Percentiles rank a stretch among this genome's conserved stretches.
These are phyloP conservation scores for Naganishia antarctica DNA, from an alignment of 768 basidiomycete species.

Conservation along the genomic window DNA sequence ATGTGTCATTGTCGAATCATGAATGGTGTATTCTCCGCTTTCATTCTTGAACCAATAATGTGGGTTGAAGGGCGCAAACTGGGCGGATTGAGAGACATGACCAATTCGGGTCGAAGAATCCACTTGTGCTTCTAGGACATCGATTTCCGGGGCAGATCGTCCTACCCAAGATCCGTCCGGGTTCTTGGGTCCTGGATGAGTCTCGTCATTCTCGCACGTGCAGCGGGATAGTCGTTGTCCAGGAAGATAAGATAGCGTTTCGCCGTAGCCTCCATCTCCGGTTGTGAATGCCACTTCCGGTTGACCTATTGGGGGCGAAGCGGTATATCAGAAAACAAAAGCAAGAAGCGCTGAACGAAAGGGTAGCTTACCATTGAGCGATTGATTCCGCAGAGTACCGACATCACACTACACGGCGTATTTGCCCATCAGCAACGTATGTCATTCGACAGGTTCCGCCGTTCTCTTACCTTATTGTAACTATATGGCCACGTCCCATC, in stretches of 20 bases:
- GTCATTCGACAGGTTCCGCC: background rate
- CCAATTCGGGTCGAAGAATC: constrained; percentile 47
- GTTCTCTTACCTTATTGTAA: constrained; percentile 39
- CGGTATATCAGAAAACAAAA: background rate
- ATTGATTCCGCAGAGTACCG: constrained; percentile 84
- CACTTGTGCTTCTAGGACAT: constrained; percentile 75
- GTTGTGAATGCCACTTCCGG: constrained; percentile 61
- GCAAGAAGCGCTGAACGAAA: background rate
- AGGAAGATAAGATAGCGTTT: constrained; percentile 70
- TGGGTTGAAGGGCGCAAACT: constrained; percentile 67
- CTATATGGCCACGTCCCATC: constrained; percentile 50
- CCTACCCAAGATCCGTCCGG: constrained; percentile 74
- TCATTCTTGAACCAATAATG: constrained; percentile 58
- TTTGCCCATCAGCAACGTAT: background rate
- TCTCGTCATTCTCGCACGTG: constrained; percentile 72
- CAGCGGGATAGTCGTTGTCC: constrained; percentile 84
- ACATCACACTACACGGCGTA: constrained; percentile 63
- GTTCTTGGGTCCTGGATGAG: constrained; percentile 78
- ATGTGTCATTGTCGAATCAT: constrained; percentile 47
- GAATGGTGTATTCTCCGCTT: constrained; percentile 59
- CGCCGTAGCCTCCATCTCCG: constrained; percentile 59
- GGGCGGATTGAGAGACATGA: constrained; percentile 76
- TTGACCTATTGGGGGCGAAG: constrained; percentile 38
- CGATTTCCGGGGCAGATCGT: constrained; percentile 80
- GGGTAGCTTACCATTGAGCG: constrained; percentile 53